phyloP scores from a whole-genome alignment of 345 rosid species.

The Excoecaria cochinchinensis region DNA sequence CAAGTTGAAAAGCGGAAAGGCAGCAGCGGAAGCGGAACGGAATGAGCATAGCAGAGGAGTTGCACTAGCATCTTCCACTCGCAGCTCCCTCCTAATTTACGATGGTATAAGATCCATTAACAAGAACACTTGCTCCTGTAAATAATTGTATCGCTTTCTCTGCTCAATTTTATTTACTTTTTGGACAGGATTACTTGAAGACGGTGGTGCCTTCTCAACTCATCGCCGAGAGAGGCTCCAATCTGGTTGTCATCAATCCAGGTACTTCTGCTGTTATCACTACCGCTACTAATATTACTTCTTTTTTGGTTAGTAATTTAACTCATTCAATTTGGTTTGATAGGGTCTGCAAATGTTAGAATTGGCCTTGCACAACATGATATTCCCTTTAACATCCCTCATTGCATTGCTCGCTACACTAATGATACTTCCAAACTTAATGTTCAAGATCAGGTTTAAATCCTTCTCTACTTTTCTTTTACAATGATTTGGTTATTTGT shows the following conservation, averaged over 20 bases:
- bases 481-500: neutral
- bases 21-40: neutral
- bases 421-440: conserved; percentile 42
- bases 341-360: conserved; percentile 68
- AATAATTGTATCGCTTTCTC: neutral
- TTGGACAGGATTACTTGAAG: conserved; percentile 90
- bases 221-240: conserved; percentile 78
- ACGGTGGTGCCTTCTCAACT: conserved; percentile 89
- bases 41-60: neutral
- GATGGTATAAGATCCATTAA: conserved; percentile 2
- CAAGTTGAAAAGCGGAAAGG: too few species aligned
- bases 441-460: conserved; percentile 70
- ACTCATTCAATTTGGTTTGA: neutral
- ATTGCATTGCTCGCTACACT: conserved; percentile 76
- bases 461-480: neutral
- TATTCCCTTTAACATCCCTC: conserved; percentile 62
- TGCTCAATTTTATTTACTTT: neutral
- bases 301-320: neutral
- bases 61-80: neutral
- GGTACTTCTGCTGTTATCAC: conserved; percentile 31
- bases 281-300: neutral
- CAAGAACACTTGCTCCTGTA: neutral
- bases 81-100: neutral
- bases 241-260: conserved; percentile 80
- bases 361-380: conserved; percentile 84